These are phyloP conservation scores for Neurospora cerealis DNA, from an alignment of 495 filamentous ascomycete genomes.

Conservation along the genomic window DNA sequence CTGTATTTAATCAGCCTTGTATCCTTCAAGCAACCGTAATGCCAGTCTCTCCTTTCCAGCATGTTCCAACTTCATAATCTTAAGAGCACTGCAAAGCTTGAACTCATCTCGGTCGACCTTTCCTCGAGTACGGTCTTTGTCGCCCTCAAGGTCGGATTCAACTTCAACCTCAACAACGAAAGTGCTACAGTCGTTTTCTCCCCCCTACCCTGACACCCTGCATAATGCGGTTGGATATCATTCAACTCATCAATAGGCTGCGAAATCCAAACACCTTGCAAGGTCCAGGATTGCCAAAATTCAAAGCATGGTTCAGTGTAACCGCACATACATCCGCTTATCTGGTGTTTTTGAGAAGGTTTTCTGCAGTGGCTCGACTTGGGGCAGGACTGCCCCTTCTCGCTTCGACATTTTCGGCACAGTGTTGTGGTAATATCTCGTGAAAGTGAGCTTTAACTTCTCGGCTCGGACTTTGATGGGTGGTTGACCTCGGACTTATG, in stretches of 20 bases:
- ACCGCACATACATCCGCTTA: not conserved
- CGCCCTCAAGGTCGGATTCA: not conserved
- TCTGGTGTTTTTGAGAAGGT: not conserved
- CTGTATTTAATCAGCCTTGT: not conserved
- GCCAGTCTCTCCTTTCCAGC: not conserved
- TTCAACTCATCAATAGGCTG: not conserved
- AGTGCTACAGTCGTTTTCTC: not conserved
- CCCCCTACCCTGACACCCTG: not conserved
- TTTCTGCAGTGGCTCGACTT: not conserved
- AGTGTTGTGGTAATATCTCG: no score
- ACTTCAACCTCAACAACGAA: not conserved
- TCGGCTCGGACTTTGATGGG: not conserved
- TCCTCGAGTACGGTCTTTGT: not conserved
- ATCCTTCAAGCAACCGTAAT: not conserved
- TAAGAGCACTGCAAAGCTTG: not conserved
- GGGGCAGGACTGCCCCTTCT: no score
- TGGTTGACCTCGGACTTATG: not conserved
- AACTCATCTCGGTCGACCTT: not conserved
- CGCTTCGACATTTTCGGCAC: no score
- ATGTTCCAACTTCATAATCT: not conserved
- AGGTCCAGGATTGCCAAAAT: not conserved
- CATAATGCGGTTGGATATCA: not conserved
- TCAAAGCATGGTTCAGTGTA: not conserved
- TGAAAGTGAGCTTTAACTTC: not conserved
- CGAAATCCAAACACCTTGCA: not conserved